Evolutionary conservation across 2,329 filamentous ascomycete species (phyloP).

Genomic region (Colletotrichum falcatum): DNA sequence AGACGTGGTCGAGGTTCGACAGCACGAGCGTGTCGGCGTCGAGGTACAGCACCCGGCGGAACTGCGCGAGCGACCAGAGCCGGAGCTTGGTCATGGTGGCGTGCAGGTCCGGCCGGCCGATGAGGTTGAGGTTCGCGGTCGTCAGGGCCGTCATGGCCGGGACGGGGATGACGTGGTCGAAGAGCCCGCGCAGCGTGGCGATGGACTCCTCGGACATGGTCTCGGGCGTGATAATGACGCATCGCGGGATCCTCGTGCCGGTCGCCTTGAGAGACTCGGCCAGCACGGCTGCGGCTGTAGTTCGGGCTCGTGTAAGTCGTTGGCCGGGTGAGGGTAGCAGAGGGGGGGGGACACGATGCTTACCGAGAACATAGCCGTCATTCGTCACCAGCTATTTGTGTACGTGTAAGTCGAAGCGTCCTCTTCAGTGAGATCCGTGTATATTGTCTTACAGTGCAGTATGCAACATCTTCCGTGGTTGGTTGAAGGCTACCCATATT

Average conservation of each 20-base stretch:
- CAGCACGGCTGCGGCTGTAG: constrained; percentile 38
- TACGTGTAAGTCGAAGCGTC: not conserved
- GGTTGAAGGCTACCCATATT: constrained; percentile 31
- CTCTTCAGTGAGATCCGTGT: no score
- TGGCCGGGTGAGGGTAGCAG: not conserved
- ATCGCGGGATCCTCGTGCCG: constrained; percentile 32
- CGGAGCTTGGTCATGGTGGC: constrained; percentile 79
- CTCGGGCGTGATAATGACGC: constrained; percentile 36
- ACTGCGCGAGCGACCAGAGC: constrained; percentile 75
- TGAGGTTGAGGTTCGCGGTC: constrained; percentile 70
- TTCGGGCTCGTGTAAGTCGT: not conserved
- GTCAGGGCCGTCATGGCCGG: constrained; percentile 22
- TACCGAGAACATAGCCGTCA: constrained; percentile 41
- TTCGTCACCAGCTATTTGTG: constrained; percentile 41
- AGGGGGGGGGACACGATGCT: not conserved
- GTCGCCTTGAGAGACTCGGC: constrained; percentile 41
- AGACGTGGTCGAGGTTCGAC: constrained; percentile 76
- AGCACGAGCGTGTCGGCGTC: constrained; percentile 75
- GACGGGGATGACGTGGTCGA: constrained; percentile 39
- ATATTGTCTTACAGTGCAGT: constrained; percentile 25
- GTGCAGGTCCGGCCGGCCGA: constrained; percentile 74
- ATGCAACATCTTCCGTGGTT: constrained; percentile 11
- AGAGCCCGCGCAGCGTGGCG: constrained; percentile 23
- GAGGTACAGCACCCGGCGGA: constrained; percentile 60
- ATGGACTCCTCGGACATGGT: constrained; percentile 27